phyloP scores from a whole-genome alignment of 331 rosid genomes.

The Saraca asoca region DNA sequence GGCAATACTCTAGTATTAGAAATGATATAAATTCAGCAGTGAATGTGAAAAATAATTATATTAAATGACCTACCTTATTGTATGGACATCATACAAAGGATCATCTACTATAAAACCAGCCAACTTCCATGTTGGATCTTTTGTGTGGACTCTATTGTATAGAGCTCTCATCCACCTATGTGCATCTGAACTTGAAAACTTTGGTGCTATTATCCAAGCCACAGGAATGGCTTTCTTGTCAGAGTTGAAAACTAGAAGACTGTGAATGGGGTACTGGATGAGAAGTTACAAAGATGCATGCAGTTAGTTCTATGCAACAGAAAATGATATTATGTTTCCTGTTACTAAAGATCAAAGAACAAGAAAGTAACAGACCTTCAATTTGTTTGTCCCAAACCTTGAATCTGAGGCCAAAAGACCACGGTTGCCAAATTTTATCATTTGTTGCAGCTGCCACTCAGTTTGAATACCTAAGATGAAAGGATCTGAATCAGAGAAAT shows the following conservation, averaged over 20 bases:
- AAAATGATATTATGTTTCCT: constrained; percentile 14
- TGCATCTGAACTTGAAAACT: constrained; percentile 56
- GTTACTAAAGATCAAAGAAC: constrained; percentile 23
- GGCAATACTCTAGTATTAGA: constrained; percentile 5
- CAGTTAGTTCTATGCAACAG: constrained; percentile 42
- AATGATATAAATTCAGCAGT: constrained; percentile 20
- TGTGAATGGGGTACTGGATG: constrained; percentile 75
- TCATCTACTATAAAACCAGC: constrained; percentile 93
- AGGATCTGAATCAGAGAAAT: constrained; percentile 78
- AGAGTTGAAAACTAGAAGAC: constrained; percentile 88
- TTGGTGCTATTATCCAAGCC: constrained; percentile 88
- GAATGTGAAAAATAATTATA: constrained; percentile 11
- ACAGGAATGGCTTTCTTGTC: constrained; percentile 90
- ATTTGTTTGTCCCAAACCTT: constrained; percentile 82
- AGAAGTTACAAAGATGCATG: constrained; percentile 38
- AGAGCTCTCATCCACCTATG: constrained; percentile 97
- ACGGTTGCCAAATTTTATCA: constrained; percentile 85
- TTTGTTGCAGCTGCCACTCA: constrained; percentile 97
- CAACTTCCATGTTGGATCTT: constrained; percentile 82
- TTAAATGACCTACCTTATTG: constrained; percentile 66
- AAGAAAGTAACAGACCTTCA: constrained; percentile 59
- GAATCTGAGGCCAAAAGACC: constrained; percentile 83
- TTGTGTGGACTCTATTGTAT: constrained; percentile 71
- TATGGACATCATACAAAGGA: constrained; percentile 65
- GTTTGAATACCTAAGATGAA: constrained; percentile 89